Evolutionary conservation across 495 filamentous ascomycete species (phyloP).

Genomic region (Achaetomiella virescens): DNA sequence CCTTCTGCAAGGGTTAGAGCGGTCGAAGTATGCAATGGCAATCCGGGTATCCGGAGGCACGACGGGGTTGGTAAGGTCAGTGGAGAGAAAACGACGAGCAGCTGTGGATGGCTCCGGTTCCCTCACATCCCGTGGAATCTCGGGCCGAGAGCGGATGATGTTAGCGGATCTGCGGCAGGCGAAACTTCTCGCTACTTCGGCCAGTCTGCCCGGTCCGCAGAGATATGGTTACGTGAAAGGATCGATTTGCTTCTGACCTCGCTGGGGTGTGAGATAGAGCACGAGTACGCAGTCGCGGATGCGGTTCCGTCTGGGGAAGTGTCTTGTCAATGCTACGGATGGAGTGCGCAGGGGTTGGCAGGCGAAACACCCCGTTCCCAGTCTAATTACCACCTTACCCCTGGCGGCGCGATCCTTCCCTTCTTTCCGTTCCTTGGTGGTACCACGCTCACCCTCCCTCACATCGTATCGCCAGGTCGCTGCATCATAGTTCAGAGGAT

Average conservation of each 20-base stretch:
- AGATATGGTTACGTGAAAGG: neutral
- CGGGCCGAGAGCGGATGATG: slow-evolving; percentile 7
- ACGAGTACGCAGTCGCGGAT: neutral
- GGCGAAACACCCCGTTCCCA: no score
- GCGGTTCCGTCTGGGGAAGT: neutral
- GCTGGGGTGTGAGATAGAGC: neutral
- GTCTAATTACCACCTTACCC: no score
- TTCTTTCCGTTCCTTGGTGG: no score
- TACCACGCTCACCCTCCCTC: no score
- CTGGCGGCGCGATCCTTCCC: no score
- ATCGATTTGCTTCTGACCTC: slow-evolving; percentile 5
- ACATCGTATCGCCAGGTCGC: no score
- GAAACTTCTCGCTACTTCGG: neutral
- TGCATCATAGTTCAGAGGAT: no score
- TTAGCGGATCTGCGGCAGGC: no score
- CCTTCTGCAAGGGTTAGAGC: neutral
- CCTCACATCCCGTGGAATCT: slow-evolving; percentile 2
- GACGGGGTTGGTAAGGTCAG: neutral
- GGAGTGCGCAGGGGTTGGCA: no score
- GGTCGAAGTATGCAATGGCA: neutral
- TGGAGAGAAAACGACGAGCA: neutral
- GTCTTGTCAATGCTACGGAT: no score
- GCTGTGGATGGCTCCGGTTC: neutral
- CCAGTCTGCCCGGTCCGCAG: neutral
- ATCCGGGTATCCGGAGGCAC: neutral